Evolutionary conservation across 257 asterid species (phyloP).

Genomic region (Solanum virginianum): DNA sequence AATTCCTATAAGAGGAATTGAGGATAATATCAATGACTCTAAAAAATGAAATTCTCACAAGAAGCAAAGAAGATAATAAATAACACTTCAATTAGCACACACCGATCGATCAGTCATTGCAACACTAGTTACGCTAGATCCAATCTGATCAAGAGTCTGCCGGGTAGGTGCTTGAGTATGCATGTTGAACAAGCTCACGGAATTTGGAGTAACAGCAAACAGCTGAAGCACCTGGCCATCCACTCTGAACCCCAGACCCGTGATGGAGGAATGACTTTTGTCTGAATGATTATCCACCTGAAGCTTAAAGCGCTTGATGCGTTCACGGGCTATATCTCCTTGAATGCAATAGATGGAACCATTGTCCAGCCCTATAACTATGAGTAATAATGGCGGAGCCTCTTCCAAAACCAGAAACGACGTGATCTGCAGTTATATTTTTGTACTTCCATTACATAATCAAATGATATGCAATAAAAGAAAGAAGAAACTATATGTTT

Average conservation of each 20-base stretch:
- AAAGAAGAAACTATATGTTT: neutral
- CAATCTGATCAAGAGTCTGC: conserved; percentile 82
- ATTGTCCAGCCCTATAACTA: conserved; percentile 84
- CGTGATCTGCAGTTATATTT: conserved; percentile 50
- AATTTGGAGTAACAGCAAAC: conserved; percentile 80
- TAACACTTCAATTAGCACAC: conserved; percentile 4
- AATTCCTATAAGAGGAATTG: conserved; percentile 40
- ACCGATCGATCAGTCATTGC: conserved; percentile 88
- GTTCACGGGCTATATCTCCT: conserved; percentile 98
- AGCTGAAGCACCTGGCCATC: conserved; percentile 80
- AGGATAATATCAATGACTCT: neutral
- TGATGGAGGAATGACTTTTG: conserved; percentile 36
- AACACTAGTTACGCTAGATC: conserved; percentile 68
- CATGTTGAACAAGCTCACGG: conserved; percentile 77
- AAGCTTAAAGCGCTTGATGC: conserved; percentile 82
- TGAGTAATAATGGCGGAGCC: conserved; percentile 83
- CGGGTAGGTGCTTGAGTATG: conserved; percentile 46
- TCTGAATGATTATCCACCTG: conserved; percentile 46
- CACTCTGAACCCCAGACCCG: conserved; percentile 79
- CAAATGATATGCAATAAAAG: neutral
- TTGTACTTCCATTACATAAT: neutral
- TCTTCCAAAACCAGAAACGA: conserved; percentile 80
- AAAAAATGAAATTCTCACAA: neutral
- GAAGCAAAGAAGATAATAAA: neutral
- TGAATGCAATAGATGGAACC: conserved; percentile 91